Conservation (phyloP, 106 monocot genomes). For the Allium cepa region DNA sequence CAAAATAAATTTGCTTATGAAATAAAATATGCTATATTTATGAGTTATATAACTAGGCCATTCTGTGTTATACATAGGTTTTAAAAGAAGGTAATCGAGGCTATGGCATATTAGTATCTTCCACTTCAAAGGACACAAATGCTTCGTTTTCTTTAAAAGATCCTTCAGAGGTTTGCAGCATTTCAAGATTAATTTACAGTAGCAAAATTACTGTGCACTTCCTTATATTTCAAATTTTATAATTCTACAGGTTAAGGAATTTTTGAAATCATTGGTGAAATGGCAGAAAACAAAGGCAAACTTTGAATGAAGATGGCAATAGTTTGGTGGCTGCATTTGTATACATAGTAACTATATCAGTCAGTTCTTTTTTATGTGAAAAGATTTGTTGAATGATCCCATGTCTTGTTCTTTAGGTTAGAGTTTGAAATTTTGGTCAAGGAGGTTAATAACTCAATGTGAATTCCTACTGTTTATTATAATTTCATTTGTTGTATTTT, state of each 20-base stretch:
- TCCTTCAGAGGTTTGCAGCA: conserved; percentile 51
- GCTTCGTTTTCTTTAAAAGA: conserved; percentile 71
- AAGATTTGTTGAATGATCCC: too few relatives aligned
- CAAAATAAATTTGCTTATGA: background rate
- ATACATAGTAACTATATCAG: background rate
- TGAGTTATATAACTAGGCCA: background rate
- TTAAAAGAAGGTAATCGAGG: conserved; percentile 44
- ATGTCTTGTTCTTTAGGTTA: too few relatives aligned
- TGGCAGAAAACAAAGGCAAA: conserved; percentile 31
- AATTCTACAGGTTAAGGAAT: conserved; percentile 56
- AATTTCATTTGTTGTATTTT: too few relatives aligned
- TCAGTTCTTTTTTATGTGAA: too few relatives aligned
- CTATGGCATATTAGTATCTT: conserved; percentile 76
- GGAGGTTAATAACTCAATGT: too few relatives aligned
- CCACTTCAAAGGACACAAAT: conserved; percentile 59
- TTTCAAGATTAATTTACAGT: background rate
- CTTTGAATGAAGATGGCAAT: background rate
- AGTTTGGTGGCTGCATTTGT: too few relatives aligned
- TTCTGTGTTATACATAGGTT: conserved; percentile 18
- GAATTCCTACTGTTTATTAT: too few relatives aligned
- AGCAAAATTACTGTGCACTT: background rate
- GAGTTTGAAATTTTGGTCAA: too few relatives aligned
- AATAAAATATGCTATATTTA: background rate
- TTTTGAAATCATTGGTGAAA: conserved; percentile 54
- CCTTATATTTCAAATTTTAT: background rate